Evolutionary conservation across 208 protist species (phyloP), one percentile per base, ranked within the genome.

Genomic region (Leishmania mexicana): DNA sequence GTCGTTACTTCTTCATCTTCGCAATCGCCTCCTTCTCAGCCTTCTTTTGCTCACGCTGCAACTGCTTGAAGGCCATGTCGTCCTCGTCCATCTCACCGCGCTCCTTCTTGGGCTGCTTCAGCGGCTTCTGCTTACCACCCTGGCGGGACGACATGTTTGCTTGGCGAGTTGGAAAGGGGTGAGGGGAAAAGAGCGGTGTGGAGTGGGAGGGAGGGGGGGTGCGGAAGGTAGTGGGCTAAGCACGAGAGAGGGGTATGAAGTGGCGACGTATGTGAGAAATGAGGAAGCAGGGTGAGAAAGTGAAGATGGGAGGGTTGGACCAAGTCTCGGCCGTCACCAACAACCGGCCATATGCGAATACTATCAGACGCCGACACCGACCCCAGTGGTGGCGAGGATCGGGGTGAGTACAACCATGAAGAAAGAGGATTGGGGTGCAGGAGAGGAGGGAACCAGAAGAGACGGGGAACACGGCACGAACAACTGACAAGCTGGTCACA

Each of bases 31-130:
- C 94, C 91, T 97, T 97, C 86, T 97, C 92, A 24, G 91, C 91
- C 88, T 95, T 97, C 83, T 97, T 87, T 85, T 94, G 92, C 0
- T 96, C 94, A 65, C 90, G 89, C 87, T 88, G 84, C 84, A 91
- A 94, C 79, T 94, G 84, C 89, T 94, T 93, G 74, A 95, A 91
- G 68, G 90, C 93, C 2, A 89, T 51, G 51, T 97, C 94, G 28
- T 96, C 93, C 49, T 97, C 94, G 70, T 90, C 88, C 75, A 80
- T 49, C 19, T 96, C 94, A 54, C 31, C 31, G 31, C 84, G 85
- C 17, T 92, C 88, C 93, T 97, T 97, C 88, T 96, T 97, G 57
- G 94, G 91, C 57, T 91, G 90, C 88, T 96, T 97, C 75, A 97
- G 89, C 65, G 94, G 94, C 86, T 97, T 97, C 79, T 96, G 93